These are phyloP conservation scores for Pseudogymnoascus sp. DNA, from an alignment of 2,329 filamentous ascomycete genomes.

Conservation along the genomic window DNA sequence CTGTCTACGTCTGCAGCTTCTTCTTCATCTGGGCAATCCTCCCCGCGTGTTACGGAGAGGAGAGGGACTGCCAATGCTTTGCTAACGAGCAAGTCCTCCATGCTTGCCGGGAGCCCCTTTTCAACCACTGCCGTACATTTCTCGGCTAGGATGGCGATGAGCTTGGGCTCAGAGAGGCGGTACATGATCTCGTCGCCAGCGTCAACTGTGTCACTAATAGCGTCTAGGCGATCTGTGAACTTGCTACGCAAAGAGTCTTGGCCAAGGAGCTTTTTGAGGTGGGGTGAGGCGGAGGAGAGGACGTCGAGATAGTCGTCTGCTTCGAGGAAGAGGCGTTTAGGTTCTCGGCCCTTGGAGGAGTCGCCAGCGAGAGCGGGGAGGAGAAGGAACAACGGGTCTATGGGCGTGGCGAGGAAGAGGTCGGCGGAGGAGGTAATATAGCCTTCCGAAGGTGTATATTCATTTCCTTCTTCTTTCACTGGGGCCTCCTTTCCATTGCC, in stretches of 20 bases:
- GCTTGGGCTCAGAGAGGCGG: slow-evolving; percentile 65
- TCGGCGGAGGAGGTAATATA: slow-evolving; percentile 61
- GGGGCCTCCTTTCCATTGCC: slow-evolving; percentile 12
- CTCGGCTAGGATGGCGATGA: slow-evolving; percentile 54
- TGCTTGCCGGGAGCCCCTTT: slow-evolving; percentile 61
- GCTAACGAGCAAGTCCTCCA: slow-evolving; percentile 79
- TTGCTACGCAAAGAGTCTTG: slow-evolving; percentile 38
- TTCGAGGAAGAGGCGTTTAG: slow-evolving; percentile 59
- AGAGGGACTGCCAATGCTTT: slow-evolving; percentile 71
- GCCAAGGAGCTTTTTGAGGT: slow-evolving; percentile 51
- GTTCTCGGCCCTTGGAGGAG: slow-evolving; percentile 35
- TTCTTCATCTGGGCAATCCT: slow-evolving; percentile 30
- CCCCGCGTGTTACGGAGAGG: slow-evolving; percentile 56
- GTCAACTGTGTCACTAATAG: slow-evolving; percentile 73
- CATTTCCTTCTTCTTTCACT: slow-evolving; percentile 18
- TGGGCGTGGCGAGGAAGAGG: slow-evolving; percentile 73
- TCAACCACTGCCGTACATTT: slow-evolving; percentile 68
- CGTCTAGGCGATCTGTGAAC: slow-evolving; percentile 59
- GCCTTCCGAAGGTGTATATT: slow-evolving; percentile 28
- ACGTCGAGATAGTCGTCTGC: slow-evolving; percentile 66
- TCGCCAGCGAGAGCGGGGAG: slow-evolving; percentile 58
- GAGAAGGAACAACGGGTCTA: slow-evolving; percentile 79
- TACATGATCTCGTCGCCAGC: slow-evolving; percentile 82
- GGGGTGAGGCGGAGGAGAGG: slow-evolving; percentile 46
- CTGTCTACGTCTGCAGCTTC: slow-evolving; percentile 20